phyloP scores from a whole-genome alignment of 345 rosid species.

The thale cress (Arabidopsis thaliana) region TAIR10.1 NC_003075.7:14171501-14172000 shows the following conservation, averaged over 20 bases:
- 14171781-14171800: neutral
- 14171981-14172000: constrained; percentile 50
- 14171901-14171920: constrained; percentile 36
- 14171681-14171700: neutral
- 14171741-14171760: neutral
- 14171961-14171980: neutral
- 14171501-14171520: neutral
- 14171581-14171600: no score
- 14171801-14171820: neutral
- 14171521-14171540: constrained; percentile 1
- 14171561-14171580: no score
- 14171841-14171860: neutral
- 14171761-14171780: neutral
- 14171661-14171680: neutral
- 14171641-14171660: neutral
- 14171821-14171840: neutral
- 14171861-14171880: constrained; percentile 31
- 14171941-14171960: constrained; percentile 26
- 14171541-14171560: neutral
- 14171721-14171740: neutral
- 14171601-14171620: neutral
- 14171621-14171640: neutral
- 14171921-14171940: constrained; percentile 10
- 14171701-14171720: no score
- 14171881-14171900: constrained; percentile 40